Conservation (phyloP, 2,329 filamentous ascomycete species). For the Purpureocillium lavendulum region DNA sequence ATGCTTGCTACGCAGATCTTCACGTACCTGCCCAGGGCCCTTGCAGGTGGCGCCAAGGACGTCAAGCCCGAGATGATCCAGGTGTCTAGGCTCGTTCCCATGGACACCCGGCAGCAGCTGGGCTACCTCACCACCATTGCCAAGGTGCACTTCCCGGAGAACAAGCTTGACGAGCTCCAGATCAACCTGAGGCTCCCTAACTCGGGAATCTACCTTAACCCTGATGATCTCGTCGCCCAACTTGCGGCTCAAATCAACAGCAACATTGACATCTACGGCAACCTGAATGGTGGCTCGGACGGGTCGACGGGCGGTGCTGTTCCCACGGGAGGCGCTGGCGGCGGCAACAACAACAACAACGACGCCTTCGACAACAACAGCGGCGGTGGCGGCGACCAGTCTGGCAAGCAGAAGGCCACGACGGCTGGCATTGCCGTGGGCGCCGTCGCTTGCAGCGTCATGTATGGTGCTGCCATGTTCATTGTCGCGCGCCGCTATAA, state of each 20-base stretch:
- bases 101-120: conserved; percentile 59
- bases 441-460: conserved; percentile 67
- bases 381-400: conserved; percentile 38
- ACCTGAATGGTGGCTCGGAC: conserved; percentile 28
- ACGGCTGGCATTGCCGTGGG: conserved; percentile 66
- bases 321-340: conserved; percentile 13
- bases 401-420: conserved; percentile 52
- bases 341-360: conserved; percentile 24
- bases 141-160: conserved; percentile 60
- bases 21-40: conserved; percentile 61
- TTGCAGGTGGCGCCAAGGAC: conserved; percentile 55
- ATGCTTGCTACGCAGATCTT: conserved; percentile 81
- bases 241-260: conserved; percentile 79
- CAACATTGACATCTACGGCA: conserved; percentile 45
- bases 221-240: conserved; percentile 55
- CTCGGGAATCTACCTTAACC: conserved; percentile 67
- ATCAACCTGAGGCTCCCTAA: conserved; percentile 63
- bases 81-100: conserved; percentile 66
- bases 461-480: conserved; percentile 95
- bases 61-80: conserved; percentile 47
- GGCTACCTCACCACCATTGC: conserved; percentile 76
- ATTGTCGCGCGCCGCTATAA: conserved; percentile 85
- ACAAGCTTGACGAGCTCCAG: conserved; percentile 58
- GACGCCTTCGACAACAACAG: conserved; percentile 33
- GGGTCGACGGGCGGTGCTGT: conserved; percentile 18